These are phyloP conservation scores for Globisporangium takayamanum DNA, from an alignment of 352 stramenopile genomes.

Conservation along the genomic window DNA sequence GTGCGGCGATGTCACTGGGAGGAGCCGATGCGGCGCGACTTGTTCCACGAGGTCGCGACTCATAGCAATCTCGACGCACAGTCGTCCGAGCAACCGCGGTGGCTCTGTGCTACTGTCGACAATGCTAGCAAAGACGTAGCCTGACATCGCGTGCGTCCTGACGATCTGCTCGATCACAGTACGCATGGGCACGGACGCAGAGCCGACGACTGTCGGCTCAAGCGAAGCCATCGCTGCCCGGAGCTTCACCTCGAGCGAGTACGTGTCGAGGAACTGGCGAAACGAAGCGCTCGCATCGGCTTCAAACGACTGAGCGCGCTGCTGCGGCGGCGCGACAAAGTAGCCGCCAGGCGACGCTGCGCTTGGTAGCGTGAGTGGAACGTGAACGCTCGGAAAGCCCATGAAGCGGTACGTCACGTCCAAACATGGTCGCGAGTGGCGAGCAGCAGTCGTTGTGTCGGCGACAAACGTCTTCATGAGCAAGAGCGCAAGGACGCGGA, in stretches of 20 bases:
- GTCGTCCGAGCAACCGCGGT: slow-evolving; percentile 5
- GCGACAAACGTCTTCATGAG: slow-evolving; percentile 16
- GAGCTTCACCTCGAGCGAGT: slow-evolving; percentile 5
- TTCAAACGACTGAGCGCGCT: slow-evolving; percentile 1
- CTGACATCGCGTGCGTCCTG: neutral
- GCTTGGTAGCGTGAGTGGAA: neutral
- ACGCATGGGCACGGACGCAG: neutral
- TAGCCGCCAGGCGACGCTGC: slow-evolving; percentile 6
- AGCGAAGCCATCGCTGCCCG: neutral
- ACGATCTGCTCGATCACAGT: neutral
- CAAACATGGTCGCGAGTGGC: neutral
- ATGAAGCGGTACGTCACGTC: slow-evolving; percentile 16
- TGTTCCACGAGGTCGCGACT: neutral
- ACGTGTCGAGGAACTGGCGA: slow-evolving; percentile 4
- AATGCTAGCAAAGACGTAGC: slow-evolving; percentile 4
- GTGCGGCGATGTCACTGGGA: slow-evolving; percentile 1
- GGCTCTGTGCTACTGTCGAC: slow-evolving; percentile 1
- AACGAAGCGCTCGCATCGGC: slow-evolving; percentile 8
- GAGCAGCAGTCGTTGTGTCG: neutral
- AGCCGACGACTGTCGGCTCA: neutral
- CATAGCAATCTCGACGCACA: slow-evolving; percentile 7
- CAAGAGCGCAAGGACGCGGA: slow-evolving; percentile 12
- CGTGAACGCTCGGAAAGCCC: slow-evolving; percentile 8
- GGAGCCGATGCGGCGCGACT: neutral
- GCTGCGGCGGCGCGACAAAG: slow-evolving; percentile 5